phyloP scores from a whole-genome alignment of 129 eudicot species.

The Chrysanthemum lavandulifolium region DNA sequence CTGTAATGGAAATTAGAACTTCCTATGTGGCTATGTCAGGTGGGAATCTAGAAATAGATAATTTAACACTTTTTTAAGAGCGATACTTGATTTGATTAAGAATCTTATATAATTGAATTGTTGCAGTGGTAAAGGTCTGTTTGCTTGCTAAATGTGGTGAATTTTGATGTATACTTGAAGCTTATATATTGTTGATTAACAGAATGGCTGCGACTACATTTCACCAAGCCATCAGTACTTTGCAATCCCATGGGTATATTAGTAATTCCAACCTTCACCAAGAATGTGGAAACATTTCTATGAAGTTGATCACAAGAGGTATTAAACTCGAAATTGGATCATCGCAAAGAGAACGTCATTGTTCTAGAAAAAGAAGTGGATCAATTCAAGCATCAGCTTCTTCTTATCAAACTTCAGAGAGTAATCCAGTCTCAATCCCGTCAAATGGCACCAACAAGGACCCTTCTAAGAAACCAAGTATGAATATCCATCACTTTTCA shows the following conservation, averaged over 20 bases:
- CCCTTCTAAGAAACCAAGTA: conserved; percentile 34
- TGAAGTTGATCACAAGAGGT: conserved; percentile 46
- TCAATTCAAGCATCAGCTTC: conserved; percentile 62
- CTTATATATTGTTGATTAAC: conserved; percentile 26
- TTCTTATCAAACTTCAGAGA: conserved; percentile 44
- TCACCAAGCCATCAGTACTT: conserved; percentile 53
- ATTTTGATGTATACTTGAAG: background rate
- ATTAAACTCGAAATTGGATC: conserved; percentile 32
- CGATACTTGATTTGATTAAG: too few species aligned
- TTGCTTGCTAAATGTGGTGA: conserved; percentile 3
- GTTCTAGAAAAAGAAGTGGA: conserved; percentile 40
- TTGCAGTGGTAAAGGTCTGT: background rate
- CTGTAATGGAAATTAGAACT: background rate
- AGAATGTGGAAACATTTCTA: conserved; percentile 40
- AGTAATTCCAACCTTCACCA: conserved; percentile 43
- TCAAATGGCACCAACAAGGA: conserved; percentile 28
- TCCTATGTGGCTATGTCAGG: background rate
- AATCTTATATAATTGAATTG: background rate
- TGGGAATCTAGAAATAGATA: background rate
- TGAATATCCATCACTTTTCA: background rate
- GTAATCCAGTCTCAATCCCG: conserved; percentile 40
- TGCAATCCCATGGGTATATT: conserved; percentile 46
- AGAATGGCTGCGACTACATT: conserved; percentile 72
- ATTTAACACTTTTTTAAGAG: too few species aligned
- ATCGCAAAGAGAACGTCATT: conserved; percentile 34